phyloP scores from a whole-genome alignment of 2,329 filamentous ascomycete species.

The Aspergillus clavatus region DNA sequence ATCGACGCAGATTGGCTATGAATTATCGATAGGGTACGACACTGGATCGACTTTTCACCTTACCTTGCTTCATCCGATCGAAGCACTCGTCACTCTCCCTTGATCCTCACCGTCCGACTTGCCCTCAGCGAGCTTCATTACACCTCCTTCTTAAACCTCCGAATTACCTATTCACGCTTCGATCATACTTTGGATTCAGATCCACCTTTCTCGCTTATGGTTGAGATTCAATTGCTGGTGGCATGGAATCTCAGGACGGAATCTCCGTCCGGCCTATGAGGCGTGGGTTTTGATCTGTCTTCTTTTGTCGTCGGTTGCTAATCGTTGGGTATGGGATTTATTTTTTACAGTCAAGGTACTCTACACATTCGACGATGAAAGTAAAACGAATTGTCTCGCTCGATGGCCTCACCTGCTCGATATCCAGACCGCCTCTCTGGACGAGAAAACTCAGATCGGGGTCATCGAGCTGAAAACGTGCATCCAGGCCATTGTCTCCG shows the following conservation, averaged over 20 bases:
- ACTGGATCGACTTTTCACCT: constrained; percentile 2
- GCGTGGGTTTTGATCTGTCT: constrained; percentile 48
- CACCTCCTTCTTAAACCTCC: constrained; percentile 1
- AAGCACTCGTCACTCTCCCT: constrained; percentile 1
- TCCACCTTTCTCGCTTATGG: constrained; percentile 27
- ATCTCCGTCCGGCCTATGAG: constrained; percentile 61
- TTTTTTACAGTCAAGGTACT: constrained; percentile 75
- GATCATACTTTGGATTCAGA: constrained; percentile 1
- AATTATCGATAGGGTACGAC: constrained; percentile 13
- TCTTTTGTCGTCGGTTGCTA: constrained; percentile 11
- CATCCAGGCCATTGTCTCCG: constrained; percentile 70
- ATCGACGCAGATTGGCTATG: constrained; percentile 13
- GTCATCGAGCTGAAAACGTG: constrained; percentile 83
- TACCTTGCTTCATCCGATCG: constrained; percentile 12
- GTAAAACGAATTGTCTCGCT: constrained; percentile 83
- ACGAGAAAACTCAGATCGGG: constrained; percentile 76
- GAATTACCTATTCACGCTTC: neutral
- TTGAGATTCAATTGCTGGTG: constrained; percentile 23
- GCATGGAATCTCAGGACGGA: constrained; percentile 47
- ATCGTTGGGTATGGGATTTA: constrained; percentile 15
- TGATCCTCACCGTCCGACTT: constrained; percentile 7
- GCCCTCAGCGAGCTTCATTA: too few species aligned
- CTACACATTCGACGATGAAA: constrained; percentile 89
- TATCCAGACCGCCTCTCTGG: constrained; percentile 74
- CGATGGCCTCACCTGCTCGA: constrained; percentile 74